Evolutionary conservation across 257 asterid species (phyloP).

Genomic region (Orobanche coerulescens): DNA sequence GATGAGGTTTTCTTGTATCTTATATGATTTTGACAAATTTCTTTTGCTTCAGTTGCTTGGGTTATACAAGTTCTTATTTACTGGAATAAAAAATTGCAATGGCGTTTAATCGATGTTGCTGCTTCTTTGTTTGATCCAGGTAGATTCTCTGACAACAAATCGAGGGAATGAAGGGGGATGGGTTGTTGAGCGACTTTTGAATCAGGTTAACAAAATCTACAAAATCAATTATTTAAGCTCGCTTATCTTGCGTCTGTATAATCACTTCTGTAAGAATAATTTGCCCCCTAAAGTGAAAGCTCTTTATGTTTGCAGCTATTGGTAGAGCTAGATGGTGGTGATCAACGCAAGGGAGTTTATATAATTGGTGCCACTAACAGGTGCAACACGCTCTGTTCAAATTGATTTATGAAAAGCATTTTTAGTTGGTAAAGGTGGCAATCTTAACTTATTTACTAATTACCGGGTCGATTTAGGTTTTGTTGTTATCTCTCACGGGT

Average conservation of each 20-base stretch:
- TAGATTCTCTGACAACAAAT: constrained; percentile 68
- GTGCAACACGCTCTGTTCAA: constrained; percentile 27
- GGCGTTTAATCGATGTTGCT: too few species aligned
- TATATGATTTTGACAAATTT: neutral
- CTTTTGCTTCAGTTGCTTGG: neutral
- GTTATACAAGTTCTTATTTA: too few species aligned
- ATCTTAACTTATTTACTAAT: too few species aligned
- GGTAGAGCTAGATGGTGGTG: constrained; percentile 82
- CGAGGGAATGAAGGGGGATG: constrained; percentile 76
- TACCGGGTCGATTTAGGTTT: too few species aligned
- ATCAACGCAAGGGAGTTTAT: constrained; percentile 56
- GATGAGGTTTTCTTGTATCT: constrained; percentile 55
- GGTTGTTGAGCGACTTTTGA: constrained; percentile 64
- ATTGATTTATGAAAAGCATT: too few species aligned
- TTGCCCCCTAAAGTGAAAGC: neutral
- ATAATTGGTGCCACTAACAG: constrained; percentile 93
- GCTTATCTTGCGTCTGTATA: too few species aligned
- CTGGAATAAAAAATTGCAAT: too few species aligned
- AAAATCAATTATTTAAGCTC: too few species aligned
- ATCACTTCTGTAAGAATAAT: neutral
- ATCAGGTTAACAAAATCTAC: constrained; percentile 37
- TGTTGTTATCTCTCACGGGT: too few species aligned
- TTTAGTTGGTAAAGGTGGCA: too few species aligned
- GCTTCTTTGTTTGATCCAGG: constrained; percentile 28
- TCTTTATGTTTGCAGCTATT: constrained; percentile 46